These are phyloP conservation scores for Ceratobasidium sp. DNA, from an alignment of 1,284 basidiomycete species.

Conservation along the genomic window DNA sequence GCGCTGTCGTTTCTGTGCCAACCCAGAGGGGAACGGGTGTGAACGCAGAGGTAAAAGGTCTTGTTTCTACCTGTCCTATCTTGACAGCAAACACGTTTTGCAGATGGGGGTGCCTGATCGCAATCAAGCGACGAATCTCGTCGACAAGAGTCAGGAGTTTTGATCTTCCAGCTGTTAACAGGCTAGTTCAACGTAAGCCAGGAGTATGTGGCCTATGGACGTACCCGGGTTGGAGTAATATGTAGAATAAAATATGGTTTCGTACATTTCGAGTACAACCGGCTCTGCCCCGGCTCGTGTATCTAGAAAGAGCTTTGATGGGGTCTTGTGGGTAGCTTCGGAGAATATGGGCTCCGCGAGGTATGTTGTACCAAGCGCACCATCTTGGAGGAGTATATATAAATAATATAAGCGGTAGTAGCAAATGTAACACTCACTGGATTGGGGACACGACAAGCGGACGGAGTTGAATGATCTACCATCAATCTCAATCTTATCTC, in stretches of 20 bases:
- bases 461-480: slow-evolving; percentile 11
- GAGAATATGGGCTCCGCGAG: slow-evolving; percentile 39
- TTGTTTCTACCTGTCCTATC: slow-evolving; percentile 16
- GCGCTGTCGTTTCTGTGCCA: not conserved
- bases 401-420: not conserved
- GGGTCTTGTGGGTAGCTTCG: not conserved
- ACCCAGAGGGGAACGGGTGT: slow-evolving; percentile 21
- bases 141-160: slow-evolving; percentile 32
- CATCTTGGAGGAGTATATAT: not conserved
- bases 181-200: not conserved
- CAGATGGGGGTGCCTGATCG: slow-evolving; percentile 29
- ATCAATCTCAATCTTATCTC: slow-evolving; percentile 28
- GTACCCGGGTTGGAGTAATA: slow-evolving; percentile 44
- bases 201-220: not conserved
- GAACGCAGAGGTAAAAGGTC: slow-evolving; percentile 10
- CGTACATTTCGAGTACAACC: slow-evolving; percentile 34
- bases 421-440: slow-evolving; percentile 8
- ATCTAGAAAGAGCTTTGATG: slow-evolving; percentile 9
- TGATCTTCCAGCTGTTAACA: slow-evolving; percentile 36
- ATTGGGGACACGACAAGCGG: slow-evolving; percentile 37
- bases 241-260: slow-evolving; percentile 40
- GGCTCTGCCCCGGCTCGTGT: not conserved
- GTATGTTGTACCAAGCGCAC: slow-evolving; percentile 31
- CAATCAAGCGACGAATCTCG: slow-evolving; percentile 31
- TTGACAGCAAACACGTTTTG: slow-evolving; percentile 42